These are phyloP conservation scores for Larix kaempferi DNA, from an alignment of 75 land plant species.

Conservation along the genomic window DNA sequence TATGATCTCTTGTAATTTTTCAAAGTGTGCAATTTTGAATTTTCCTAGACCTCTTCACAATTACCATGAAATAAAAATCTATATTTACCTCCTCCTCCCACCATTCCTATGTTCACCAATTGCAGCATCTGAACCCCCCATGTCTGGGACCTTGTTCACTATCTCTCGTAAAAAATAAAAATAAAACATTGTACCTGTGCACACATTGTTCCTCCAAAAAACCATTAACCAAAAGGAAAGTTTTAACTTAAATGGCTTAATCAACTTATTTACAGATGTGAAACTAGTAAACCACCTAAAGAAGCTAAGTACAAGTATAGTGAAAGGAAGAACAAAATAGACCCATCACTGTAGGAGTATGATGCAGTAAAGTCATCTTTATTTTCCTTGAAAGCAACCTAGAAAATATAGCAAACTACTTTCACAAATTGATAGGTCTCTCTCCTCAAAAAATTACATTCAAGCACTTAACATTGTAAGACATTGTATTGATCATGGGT, in stretches of 20 bases:
- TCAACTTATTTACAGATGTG: background rate
- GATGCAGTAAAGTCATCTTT: too few species aligned
- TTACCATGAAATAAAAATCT: background rate
- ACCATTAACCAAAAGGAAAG: background rate
- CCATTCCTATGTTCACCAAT: slow-evolving; percentile 32
- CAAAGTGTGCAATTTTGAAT: slow-evolving; percentile 7
- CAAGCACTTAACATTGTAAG: background rate
- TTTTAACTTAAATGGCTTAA: too few species aligned
- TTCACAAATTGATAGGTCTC: too few species aligned
- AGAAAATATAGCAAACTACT: too few species aligned
- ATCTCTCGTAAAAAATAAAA: slow-evolving; percentile 83
- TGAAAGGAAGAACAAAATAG: background rate
- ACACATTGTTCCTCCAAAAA: slow-evolving; percentile 90
- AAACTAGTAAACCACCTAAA: background rate
- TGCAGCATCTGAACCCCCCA: slow-evolving; percentile 52
- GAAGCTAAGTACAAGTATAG: too few species aligned
- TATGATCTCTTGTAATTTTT: slow-evolving; percentile 35
- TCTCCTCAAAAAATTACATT: too few species aligned
- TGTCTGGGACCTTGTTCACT: slow-evolving; percentile 85
- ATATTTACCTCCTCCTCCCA: slow-evolving; percentile 49
- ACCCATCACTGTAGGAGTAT: too few species aligned
- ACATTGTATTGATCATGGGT: background rate
- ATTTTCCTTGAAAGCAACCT: too few species aligned
- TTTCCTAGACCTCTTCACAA: background rate
- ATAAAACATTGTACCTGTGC: slow-evolving; percentile 53